Evolutionary conservation across 371 early-diverging fungal species (phyloP).

Genomic region (Mucor saturninus): DNA sequence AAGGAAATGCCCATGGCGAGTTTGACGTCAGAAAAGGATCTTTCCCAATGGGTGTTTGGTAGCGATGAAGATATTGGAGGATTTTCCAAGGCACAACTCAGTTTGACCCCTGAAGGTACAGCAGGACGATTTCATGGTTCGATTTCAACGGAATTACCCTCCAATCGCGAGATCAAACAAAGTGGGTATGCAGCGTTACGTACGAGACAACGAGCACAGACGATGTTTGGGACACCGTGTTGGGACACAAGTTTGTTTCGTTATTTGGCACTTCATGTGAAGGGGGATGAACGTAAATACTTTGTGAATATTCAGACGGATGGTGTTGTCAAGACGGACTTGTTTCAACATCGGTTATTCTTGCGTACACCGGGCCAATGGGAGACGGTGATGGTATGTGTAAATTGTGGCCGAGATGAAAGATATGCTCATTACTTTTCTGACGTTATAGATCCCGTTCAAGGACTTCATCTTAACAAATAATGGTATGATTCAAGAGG

Average conservation of each 20-base stretch:
- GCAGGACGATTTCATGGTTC: constrained; percentile 84
- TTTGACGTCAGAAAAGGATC: constrained; percentile 60
- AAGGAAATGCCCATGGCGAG: constrained; percentile 71
- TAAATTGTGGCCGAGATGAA: no score
- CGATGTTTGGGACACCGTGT: constrained; percentile 76
- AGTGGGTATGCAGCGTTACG: constrained; percentile 93
- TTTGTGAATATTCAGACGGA: constrained; percentile 92
- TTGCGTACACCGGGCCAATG: constrained; percentile 86
- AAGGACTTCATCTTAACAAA: constrained; percentile 89
- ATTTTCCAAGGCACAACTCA: constrained; percentile 65
- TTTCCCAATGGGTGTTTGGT: constrained; percentile 82
- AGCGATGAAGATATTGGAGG: constrained; percentile 93
- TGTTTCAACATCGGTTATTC: constrained; percentile 92
- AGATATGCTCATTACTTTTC: no score
- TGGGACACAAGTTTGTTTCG: constrained; percentile 88
- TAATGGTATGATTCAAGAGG: constrained; percentile 84
- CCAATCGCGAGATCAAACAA: constrained; percentile 70
- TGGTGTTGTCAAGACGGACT: constrained; percentile 77
- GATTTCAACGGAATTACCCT: constrained; percentile 79
- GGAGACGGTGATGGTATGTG: constrained; percentile 90
- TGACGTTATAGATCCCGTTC: constrained; percentile 87
- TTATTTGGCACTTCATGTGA: constrained; percentile 81
- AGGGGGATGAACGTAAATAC: constrained; percentile 81
- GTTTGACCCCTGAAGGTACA: constrained; percentile 58
- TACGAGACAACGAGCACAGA: constrained; percentile 51